Base-by-base conservation (phyloP, 2,329 filamentous ascomycete genomes). In the Neospermospora avenae region DNA sequence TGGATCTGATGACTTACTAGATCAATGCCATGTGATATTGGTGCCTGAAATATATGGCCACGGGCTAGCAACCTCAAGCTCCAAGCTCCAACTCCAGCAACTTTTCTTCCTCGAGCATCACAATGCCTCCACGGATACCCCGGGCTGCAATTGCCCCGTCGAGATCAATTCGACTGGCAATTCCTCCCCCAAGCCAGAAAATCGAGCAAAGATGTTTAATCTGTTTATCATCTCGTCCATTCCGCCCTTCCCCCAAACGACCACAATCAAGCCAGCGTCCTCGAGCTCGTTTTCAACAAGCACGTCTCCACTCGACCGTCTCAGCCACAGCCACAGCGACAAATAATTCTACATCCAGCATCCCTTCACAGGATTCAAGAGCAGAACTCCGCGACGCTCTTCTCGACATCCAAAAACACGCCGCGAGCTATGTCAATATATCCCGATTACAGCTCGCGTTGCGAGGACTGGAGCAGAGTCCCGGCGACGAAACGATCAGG, bases 391-490 rank as follows among this genome's bases (percentile, higher is more conserved):
- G 62, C 16, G 58, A 68, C 39, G 67, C 83, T 2, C 77, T 93
- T 0, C 72, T 79, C 1, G 80, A 83, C 22, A 78, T 93, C 2
- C 81, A 88, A 67, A 82, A 81, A 55, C 77, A 83, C 52, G 84
- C 85, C 1, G 80, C 83, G 24, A 81, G 79, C 60, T 81, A 86
- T 67, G 80, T 89, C 56, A 88, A 88, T 69, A 79, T 87, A n/a
- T 84, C 88, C 31, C 80, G 87, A 58, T 72, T 93, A 48, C 87
- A 90, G 73, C 81, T 93, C 67, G 89, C 89, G 13, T 75, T 91
- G 22, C 81, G 84, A 64, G 86, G 88, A 22, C 72, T 88, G 61
- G 79, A 81, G 35, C 82, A 87, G 69, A 69, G 73, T 1, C 74
- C 81, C 0, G 85, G 85, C 3, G 70, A 78, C 37, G 85, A 87